Evolutionary conservation across 1,139 yeast species (phyloP), one percentile per base, ranked within the genome.

Genomic region (Candida gigantensis): DNA sequence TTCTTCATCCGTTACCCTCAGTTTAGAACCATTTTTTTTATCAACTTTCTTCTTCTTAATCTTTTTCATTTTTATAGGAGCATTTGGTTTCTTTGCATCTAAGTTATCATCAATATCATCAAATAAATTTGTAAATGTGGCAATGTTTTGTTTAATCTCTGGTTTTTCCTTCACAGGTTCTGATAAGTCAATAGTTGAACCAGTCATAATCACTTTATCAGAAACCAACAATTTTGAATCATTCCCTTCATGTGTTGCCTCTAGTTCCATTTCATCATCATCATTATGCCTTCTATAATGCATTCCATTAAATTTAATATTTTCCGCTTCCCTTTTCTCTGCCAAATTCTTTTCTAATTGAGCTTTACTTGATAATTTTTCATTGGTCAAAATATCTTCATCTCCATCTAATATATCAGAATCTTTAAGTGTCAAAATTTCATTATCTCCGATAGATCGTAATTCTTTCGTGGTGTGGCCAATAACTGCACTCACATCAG

Each of bases 391-490:
- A 14, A 68, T 74, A 23, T 65, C 74, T 11, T 30, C 33, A 23
- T 62, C 70, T 2, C 74, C 80, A 24, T 72, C 79, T 17, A 77
- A 48, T 2, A 85, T 60, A 5, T 66, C 65, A 1, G 65, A 55
- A 43, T 88, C 96, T 39, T 81, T 76, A 31, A 87, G 61, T 0
- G 92, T 85, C 36, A 88, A 61, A 2, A 85, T 66, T 1, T 77
- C 76, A 14, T 75, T 77, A n/a, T 65, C 65, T 6, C 52, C 51
- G n/a, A 69, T 41, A 5, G 50, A 55, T 2, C 53, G 52, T n/a
- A 79, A 50, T 15, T 74, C 79, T 5, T 54, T 51, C 4, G 62
- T 36, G 28, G 57, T 60, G 52, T 79, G 85, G 0, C 68, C 72
- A 7, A 81, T 72, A 28, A 60, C 65, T 3, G 76, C n/a, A 4